Evolutionary conservation across 257 asterid genomes (phyloP).

Genomic region (Solanum phureja): DNA sequence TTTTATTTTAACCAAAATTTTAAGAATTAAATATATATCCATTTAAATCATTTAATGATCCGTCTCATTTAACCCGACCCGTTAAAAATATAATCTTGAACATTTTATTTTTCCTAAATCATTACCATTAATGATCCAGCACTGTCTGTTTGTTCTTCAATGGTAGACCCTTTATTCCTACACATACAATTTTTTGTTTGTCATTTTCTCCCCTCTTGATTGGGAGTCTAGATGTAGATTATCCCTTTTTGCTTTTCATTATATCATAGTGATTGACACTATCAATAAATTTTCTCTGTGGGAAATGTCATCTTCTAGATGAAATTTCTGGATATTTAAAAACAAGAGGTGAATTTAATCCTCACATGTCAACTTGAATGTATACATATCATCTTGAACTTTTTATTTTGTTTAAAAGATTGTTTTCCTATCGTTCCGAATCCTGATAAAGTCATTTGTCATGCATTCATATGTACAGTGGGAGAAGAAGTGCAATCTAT

Average conservation of each 20-base stretch:
- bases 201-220: neutral
- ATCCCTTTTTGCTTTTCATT: neutral
- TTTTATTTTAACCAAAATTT: no score
- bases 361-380: neutral
- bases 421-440: neutral
- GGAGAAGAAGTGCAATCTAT: slow-evolving; percentile 63
- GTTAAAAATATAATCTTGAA: no score
- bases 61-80: no score
- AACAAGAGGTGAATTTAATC: neutral
- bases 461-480: slow-evolving; percentile 42
- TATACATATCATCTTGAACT: neutral
- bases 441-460: neutral
- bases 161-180: neutral
- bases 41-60: no score
- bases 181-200: neutral
- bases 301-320: neutral
- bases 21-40: no score
- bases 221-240: neutral
- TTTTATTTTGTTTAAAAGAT: neutral
- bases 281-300: no score
- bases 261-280: no score
- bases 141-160: neutral
- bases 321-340: neutral
- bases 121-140: neutral
- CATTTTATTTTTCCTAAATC: no score